phyloP scores from a whole-genome alignment of 2,329 filamentous ascomycete species.

The Cryphonectria radicalis region DNA sequence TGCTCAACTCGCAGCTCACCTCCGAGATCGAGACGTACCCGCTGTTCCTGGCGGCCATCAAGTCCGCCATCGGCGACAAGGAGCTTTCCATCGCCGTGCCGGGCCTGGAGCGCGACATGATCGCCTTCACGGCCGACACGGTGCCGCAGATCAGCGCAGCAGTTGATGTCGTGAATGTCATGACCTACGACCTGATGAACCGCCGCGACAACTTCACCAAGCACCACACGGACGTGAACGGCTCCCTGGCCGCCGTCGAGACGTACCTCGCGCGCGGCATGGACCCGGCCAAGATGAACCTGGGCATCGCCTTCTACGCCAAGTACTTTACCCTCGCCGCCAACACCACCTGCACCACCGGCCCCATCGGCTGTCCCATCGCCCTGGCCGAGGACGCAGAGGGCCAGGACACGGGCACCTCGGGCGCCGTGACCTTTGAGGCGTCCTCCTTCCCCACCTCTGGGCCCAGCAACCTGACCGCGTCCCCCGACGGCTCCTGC shows the following conservation, averaged over 20 bases:
- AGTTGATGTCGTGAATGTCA: slow-evolving; percentile 70
- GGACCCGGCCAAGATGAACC: slow-evolving; percentile 56
- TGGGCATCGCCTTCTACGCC: slow-evolving; percentile 70
- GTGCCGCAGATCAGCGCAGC: slow-evolving; percentile 61
- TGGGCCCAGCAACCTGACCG: slow-evolving; percentile 28
- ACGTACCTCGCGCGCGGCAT: slow-evolving; percentile 63
- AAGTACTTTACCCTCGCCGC: slow-evolving; percentile 64
- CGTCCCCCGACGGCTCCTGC: slow-evolving; percentile 30
- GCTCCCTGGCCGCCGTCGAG: slow-evolving; percentile 58
- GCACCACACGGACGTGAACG: slow-evolving; percentile 67
- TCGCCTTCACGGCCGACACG: slow-evolving; percentile 65
- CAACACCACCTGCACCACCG: slow-evolving; percentile 42
- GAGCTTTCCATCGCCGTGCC: slow-evolving; percentile 72
- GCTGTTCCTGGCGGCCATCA: slow-evolving; percentile 61
- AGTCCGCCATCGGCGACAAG: slow-evolving; percentile 61
- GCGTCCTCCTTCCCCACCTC: slow-evolving; percentile 34
- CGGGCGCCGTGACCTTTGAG: slow-evolving; percentile 52
- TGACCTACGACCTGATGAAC: slow-evolving; percentile 75
- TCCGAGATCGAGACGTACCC: slow-evolving; percentile 69
- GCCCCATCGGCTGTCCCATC: slow-evolving; percentile 59
- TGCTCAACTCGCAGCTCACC: slow-evolving; percentile 62
- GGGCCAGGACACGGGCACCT: slow-evolving; percentile 61
- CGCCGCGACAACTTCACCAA: slow-evolving; percentile 65
- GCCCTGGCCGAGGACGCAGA: slow-evolving; percentile 60
- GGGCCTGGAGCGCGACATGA: slow-evolving; percentile 66